Conservation (phyloP, 306 rosid species). For the peach (Prunus persica) region Prunus_persica_NCBIv2 NC_034013.1:2464501-2465000, state of each 20-base stretch:
- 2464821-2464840: not conserved
- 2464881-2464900: not conserved
- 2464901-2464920: not conserved
- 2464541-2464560: not conserved
- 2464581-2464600: not conserved
- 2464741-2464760: not conserved
- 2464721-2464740: not conserved
- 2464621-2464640: not conserved
- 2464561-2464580: not conserved
- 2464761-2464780: not conserved
- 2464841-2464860: not conserved
- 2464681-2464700: not conserved
- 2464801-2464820: not conserved
- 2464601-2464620: not conserved
- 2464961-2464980: not conserved
- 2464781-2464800: not conserved
- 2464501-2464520: not conserved
- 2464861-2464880: not conserved
- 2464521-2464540: not conserved
- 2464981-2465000: not conserved
- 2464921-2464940: not conserved
- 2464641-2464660: not conserved
- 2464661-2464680: not conserved
- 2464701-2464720: not conserved
- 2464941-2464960: not conserved